A percentile compares a stretch with the other conserved stretches of the same genome.
These are phyloP conservation scores for Phytophthora capsici DNA, from an alignment of 352 stramenopile genomes.

Conservation along the genomic window DNA sequence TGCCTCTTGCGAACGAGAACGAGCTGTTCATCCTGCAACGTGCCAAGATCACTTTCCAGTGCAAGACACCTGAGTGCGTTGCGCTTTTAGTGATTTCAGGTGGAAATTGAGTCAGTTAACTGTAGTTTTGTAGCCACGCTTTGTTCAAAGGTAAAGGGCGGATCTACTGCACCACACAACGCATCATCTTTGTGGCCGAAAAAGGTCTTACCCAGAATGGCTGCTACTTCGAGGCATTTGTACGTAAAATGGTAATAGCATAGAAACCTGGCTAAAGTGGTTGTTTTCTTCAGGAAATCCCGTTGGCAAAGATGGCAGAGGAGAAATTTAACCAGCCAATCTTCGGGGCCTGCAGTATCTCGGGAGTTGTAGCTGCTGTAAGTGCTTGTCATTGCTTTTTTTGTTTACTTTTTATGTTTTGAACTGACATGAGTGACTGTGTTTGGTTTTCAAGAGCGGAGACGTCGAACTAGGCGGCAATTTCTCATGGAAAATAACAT, in stretches of 20 bases:
- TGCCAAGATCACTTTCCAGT: conserved; percentile 80
- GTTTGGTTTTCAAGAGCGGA: conserved; percentile 24
- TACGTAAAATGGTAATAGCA: conserved; percentile 30
- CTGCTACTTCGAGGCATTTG: conserved; percentile 76
- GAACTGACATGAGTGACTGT: background rate
- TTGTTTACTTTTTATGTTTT: background rate
- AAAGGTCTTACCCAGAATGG: conserved; percentile 70
- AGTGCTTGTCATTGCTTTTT: background rate
- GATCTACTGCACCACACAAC: conserved; percentile 87
- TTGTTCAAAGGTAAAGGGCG: conserved; percentile 81
- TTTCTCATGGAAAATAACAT: conserved; percentile 83
- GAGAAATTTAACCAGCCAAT: conserved; percentile 93
- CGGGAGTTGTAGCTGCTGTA: conserved; percentile 69
- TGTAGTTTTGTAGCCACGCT: conserved; percentile 19
- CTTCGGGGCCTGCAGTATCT: conserved; percentile 89
- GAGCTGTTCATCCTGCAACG: conserved; percentile 88
- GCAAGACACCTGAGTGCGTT: conserved; percentile 63
- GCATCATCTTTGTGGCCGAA: conserved; percentile 86
- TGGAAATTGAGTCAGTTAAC: background rate
- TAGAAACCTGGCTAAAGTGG: background rate
- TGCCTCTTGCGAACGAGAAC: conserved; percentile 80
- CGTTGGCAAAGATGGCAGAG: conserved; percentile 76
- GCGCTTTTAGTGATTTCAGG: background rate
- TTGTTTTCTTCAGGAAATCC: conserved; percentile 62
- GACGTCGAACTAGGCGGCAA: conserved; percentile 38